Base-by-base conservation (phyloP, 1,284 basidiomycete species). In the Ganoderma leucocontextum region DNA sequence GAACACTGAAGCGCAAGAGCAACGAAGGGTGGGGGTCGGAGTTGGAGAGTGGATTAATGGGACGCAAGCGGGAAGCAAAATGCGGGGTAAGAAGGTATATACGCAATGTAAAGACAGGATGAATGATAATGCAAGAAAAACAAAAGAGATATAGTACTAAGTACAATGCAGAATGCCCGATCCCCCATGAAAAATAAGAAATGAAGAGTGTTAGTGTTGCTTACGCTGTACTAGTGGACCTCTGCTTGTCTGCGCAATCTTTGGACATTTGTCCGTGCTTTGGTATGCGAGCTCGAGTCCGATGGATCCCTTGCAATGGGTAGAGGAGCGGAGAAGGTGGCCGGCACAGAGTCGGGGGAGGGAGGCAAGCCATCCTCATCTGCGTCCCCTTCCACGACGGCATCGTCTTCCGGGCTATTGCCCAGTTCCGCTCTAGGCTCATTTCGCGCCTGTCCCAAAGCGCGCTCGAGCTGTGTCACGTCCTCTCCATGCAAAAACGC, bases 401-500 rank as follows among this genome's bases (percentile, higher is more conserved):
- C 72, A 25, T 35, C 39, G n/a, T 60, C 35, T 42, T 36, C 59
- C n/a, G 55, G 6, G 36, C 36, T 42, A 36, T 62, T 62, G 63
- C 8, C 25, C 29, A 53, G 60, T 12, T 60, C 59, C 15, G 42
- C n/a, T 39, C 58, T 22, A 12, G 22, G 38, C 58, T 60, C 22
- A 39, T 2, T 42, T 25, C 38, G 66, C 55, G 64, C 29, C 6
- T 55, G 42, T 39, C 67, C 69, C 60, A 68, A 53, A 19, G 70
- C 70, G 42, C 49, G 71, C 75, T 84, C 82, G 36, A 74, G 71
- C 67, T 83, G 82, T 15, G 86, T 83, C 68, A 82, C 80, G 67
- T 94, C 91, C 15, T 91, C 87, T 8, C 90, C 87, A 49, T 95
- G 95, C 38, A 98, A 83, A 25, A 99, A 82, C 25, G 95, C 96